These are phyloP conservation scores for Boletus barrowsii DNA, from an alignment of 768 basidiomycete genomes.

Conservation along the genomic window DNA sequence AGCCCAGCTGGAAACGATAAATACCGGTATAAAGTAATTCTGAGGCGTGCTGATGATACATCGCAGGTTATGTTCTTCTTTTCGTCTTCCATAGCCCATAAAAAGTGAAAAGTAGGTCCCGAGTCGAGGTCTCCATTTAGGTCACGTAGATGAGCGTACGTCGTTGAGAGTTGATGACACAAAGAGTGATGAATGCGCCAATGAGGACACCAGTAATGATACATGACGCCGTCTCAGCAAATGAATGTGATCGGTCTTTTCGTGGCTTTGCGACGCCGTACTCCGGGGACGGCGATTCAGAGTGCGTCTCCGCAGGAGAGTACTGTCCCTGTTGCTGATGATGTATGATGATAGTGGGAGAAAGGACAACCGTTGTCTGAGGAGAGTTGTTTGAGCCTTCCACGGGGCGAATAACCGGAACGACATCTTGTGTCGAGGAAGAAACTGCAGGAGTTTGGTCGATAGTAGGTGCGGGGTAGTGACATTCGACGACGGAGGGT, in stretches of 20 bases:
- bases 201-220: conserved; percentile 58
- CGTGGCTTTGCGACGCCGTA: conserved; percentile 12
- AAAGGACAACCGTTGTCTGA: conserved; percentile 17
- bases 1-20: conserved; percentile 19
- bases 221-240: conserved; percentile 41
- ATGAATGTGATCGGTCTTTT: conserved; percentile 22
- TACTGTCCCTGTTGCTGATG: conserved; percentile 18
- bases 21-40: conserved; percentile 29
- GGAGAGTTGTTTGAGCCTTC: conserved; percentile 5
- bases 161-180: conserved; percentile 45
- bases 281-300: conserved; percentile 9
- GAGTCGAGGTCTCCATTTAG: conserved; percentile 6
- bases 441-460: not conserved
- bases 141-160: conserved; percentile 44
- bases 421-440: conserved; percentile 7
- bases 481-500: conserved; percentile 18
- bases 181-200: conserved; percentile 55
- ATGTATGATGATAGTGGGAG: conserved; percentile 29
- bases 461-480: conserved; percentile 2
- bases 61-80: conserved; percentile 3
- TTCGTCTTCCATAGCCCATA: not conserved
- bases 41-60: conserved; percentile 21
- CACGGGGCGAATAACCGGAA: not conserved
- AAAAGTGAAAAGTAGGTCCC: not conserved
- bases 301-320: conserved; percentile 9